Base-by-base conservation (phyloP, 2,329 filamentous ascomycete species). In the Verticillium longisporum region DNA sequence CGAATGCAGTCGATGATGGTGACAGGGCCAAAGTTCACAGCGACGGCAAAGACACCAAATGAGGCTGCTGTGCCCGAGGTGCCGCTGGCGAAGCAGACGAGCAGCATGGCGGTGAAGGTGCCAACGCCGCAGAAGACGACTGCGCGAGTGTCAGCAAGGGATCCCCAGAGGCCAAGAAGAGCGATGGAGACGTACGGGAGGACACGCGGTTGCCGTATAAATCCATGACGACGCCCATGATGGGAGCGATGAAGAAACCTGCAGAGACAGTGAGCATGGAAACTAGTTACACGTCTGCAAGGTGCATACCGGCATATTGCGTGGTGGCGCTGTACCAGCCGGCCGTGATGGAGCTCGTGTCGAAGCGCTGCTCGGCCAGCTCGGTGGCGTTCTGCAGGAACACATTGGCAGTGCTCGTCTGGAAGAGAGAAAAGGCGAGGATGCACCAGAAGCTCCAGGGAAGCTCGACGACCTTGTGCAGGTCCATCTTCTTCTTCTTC, bases 401-500 rank as follows among this genome's bases (percentile, higher is more conserved):
- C 4, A 86, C 77, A 4, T 73, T 65, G 0, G 83, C 82, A 0
- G 83, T 80, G 11, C 78, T 83, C 0, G 85, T 87, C 66, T 87
- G 77, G 63, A 87, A 86, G 0, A 86, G 67, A 0, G 83, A 83
- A 65, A 85, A 88, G 0, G 72, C 68, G 41, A 83, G 72, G 10
- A 87, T 66, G 7, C 74, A 65, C 85, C 85, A 88, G 63, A 86
- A 87, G 0, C 77, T 74, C 85, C 85, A 87, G 0, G 85, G 84
- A 1, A 88, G 69, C 4, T 80, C 74, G 0, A 86, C 67, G n/a
- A 85, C 73, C 70, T 86, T 87, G 2, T 69, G 69, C 5, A 83
- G 63, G 61, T 87, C 81, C 41, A 86, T 82, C 53, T 79, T 83
- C 62, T 82, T 82, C 68, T 82, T 84, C 62, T 78, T 85, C 68